These are phyloP conservation scores for Leccinum ochraceum DNA, from an alignment of 768 basidiomycete genomes.

Conservation along the genomic window DNA sequence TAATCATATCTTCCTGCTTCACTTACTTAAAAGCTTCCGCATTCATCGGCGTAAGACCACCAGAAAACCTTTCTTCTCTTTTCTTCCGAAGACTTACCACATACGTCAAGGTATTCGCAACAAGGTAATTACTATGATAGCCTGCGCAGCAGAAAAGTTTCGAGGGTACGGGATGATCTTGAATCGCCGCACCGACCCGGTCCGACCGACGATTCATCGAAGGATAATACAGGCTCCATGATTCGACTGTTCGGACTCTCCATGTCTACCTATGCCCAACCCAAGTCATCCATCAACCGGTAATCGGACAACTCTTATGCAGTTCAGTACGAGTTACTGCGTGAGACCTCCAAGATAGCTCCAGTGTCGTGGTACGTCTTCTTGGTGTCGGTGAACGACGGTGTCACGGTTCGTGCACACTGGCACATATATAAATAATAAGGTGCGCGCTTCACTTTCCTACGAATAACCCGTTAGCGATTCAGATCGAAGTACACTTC, in stretches of 20 bases:
- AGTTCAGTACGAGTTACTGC: no score
- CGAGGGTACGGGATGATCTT: not conserved
- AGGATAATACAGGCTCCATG: no score
- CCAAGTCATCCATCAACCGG: not conserved
- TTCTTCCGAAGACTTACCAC: no score
- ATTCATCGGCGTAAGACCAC: not conserved
- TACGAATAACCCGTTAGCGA: not conserved
- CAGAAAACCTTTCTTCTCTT: not conserved
- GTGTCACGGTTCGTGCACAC: no score
- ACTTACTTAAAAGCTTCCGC: not conserved
- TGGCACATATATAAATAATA: not conserved
- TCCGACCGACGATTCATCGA: not conserved
- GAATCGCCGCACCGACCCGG: slow-evolving; percentile 2
- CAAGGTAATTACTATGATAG: not conserved
- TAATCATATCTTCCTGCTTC: no score
- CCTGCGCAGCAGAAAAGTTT: not conserved
- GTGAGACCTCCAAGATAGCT: no score
- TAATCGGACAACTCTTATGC: no score
- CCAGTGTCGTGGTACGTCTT: not conserved
- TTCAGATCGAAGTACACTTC: no score
- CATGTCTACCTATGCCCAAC: not conserved
- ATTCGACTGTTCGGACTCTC: not conserved
- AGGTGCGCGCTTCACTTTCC: not conserved
- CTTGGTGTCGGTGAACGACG: not conserved
- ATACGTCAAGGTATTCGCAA: not conserved